Percentiles rank a stretch among this genome's conserved stretches.
These are phyloP conservation scores for Ustilago vetiveriae DNA, from an alignment of 1,284 basidiomycete genomes.

Conservation along the genomic window DNA sequence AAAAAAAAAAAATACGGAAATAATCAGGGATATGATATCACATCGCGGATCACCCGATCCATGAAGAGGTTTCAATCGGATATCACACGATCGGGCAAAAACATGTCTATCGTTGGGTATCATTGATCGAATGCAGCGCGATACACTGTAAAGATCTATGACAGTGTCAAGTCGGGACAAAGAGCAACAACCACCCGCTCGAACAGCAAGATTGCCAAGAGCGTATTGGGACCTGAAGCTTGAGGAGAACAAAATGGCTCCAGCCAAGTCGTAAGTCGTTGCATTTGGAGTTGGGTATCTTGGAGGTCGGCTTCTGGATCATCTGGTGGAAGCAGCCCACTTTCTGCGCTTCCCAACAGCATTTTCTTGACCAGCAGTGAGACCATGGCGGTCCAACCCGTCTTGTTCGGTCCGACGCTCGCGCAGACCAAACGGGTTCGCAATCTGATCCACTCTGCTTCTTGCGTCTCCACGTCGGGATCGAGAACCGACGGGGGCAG, in stretches of 20 bases:
- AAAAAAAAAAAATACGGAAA: too few relatives aligned
- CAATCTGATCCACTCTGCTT: slow-evolving; percentile 37
- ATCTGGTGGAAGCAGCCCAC: slow-evolving; percentile 2
- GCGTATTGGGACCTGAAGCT: slow-evolving; percentile 46
- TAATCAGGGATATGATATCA: too few relatives aligned
- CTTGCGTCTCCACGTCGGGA: slow-evolving; percentile 28
- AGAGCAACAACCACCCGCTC: slow-evolving; percentile 38
- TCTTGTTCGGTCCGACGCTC: background rate
- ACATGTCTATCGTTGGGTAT: background rate
- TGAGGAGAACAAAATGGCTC: slow-evolving; percentile 46
- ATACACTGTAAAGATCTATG: background rate
- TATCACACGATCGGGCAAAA: too few relatives aligned
- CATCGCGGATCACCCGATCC: too few relatives aligned
- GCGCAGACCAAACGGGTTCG: slow-evolving; percentile 20
- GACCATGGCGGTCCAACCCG: background rate
- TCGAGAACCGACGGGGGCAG: slow-evolving; percentile 37
- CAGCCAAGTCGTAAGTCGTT: slow-evolving; percentile 32
- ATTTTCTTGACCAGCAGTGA: slow-evolving; percentile 18
- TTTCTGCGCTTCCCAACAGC: slow-evolving; percentile 21
- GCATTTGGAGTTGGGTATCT: slow-evolving; percentile 24
- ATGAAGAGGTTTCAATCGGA: too few relatives aligned
- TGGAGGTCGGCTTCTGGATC: slow-evolving; percentile 3
- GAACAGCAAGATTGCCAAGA: slow-evolving; percentile 40
- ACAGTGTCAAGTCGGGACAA: slow-evolving; percentile 34
- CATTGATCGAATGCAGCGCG: background rate